phyloP scores from a whole-genome alignment of 1,139 yeast genomes.

The Yarrowia galli region DNA sequence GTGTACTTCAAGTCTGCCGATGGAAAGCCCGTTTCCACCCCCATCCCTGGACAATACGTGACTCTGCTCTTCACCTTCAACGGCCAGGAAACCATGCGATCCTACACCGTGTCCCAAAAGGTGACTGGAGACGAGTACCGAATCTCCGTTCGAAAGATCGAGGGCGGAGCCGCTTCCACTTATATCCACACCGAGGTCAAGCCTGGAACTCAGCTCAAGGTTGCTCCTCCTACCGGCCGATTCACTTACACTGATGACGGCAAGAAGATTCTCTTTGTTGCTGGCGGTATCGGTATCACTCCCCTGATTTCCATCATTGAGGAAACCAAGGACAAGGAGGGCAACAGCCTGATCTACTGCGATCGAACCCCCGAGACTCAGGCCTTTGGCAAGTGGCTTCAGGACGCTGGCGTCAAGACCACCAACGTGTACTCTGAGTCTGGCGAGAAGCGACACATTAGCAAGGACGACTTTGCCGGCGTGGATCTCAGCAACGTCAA shows the following conservation, averaged over 20 bases:
- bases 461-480: constrained; percentile 42
- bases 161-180: constrained; percentile 62
- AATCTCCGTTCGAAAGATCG: constrained; percentile 60
- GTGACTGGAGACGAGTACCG: constrained; percentile 54
- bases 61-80: constrained; percentile 58
- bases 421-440: constrained; percentile 43
- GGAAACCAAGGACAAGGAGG: constrained; percentile 46
- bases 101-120: constrained; percentile 59
- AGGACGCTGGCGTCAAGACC: constrained; percentile 42
- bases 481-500: constrained; percentile 40
- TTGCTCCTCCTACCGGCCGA: constrained; percentile 69
- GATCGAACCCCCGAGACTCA: constrained; percentile 43
- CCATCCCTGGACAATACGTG: constrained; percentile 68
- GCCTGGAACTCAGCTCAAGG: constrained; percentile 59
- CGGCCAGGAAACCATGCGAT: constrained; percentile 54
- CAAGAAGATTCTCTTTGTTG: constrained; percentile 56
- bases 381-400: constrained; percentile 44
- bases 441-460: constrained; percentile 41
- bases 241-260: constrained; percentile 54
- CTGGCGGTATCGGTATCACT: constrained; percentile 75
- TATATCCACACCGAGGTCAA: constrained; percentile 59
- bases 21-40: constrained; percentile 52
- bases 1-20: constrained; percentile 61
- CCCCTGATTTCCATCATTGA: constrained; percentile 64
- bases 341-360: constrained; percentile 44